Evolutionary conservation across 2,329 filamentous ascomycete species (phyloP).

Genomic region (Metarhizium guizhouense): DNA sequence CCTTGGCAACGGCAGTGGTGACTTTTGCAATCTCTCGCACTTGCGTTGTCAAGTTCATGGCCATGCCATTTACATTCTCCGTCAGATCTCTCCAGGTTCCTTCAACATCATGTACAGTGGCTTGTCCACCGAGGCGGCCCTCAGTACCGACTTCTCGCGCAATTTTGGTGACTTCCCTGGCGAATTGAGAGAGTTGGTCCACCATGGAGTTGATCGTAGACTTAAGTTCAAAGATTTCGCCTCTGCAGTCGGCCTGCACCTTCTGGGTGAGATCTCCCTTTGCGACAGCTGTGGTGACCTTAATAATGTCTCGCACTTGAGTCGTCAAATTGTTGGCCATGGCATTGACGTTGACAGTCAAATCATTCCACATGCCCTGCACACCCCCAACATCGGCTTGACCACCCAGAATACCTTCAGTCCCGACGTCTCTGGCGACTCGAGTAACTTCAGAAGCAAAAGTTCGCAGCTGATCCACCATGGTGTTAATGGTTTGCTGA

Average conservation of each 20-base stretch:
- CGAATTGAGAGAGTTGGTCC: conserved; percentile 93
- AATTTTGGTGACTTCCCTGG: conserved; percentile 92
- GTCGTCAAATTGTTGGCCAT: conserved; percentile 84
- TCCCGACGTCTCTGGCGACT: conserved; percentile 75
- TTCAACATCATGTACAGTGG: conserved; percentile 90
- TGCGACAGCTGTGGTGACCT: conserved; percentile 62
- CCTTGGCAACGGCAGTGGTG: conserved; percentile 87
- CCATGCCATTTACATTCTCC: conserved; percentile 96
- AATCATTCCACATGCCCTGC: conserved; percentile 81
- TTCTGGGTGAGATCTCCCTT: conserved; percentile 93
- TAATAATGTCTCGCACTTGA: conserved; percentile 91
- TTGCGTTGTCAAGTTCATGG: conserved; percentile 94
- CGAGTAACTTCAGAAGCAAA: conserved; percentile 79
- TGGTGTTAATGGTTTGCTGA: conserved; percentile 81
- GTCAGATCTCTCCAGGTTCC: conserved; percentile 96
- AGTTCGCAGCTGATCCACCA: conserved; percentile 77
- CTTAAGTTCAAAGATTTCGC: conserved; percentile 89
- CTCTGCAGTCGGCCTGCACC: conserved; percentile 85
- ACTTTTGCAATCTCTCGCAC: conserved; percentile 96
- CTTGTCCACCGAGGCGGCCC: conserved; percentile 86
- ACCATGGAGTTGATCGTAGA: conserved; percentile 99
- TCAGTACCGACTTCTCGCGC: conserved; percentile 95
- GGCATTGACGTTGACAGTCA: conserved; percentile 78
- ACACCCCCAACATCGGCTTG: conserved; percentile 78
- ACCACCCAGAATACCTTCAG: conserved; percentile 72